phyloP scores from a whole-genome alignment of 257 asterid genomes.

The Fraxinus pennsylvanica region DNA sequence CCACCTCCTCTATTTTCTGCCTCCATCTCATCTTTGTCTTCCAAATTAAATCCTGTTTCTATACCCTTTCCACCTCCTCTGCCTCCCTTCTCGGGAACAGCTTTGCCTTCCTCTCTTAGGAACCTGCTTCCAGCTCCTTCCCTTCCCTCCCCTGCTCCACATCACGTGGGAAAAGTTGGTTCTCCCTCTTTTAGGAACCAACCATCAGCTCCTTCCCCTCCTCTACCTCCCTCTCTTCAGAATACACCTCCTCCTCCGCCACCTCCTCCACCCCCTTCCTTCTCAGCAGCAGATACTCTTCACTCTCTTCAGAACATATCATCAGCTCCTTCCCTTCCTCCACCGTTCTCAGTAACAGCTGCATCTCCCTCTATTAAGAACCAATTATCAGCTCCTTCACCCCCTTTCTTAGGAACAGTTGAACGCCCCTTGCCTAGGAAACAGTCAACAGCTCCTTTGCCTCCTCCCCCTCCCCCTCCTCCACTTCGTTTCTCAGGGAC shows the following conservation, averaged over 20 bases:
- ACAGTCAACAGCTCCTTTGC: neutral
- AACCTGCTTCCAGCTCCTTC: slow-evolving; percentile 20
- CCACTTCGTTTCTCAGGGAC: neutral
- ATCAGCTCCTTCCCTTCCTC: neutral
- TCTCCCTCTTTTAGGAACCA: neutral
- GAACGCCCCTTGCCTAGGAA: neutral
- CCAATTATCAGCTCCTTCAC: slow-evolving; percentile 15
- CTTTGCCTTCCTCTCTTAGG: slow-evolving; percentile 5
- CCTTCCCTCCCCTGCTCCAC: slow-evolving; percentile 8
- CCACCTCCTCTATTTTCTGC: slow-evolving; percentile 16
- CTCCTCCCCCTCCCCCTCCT: slow-evolving; percentile 27
- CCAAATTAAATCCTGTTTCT: slow-evolving; percentile 2
- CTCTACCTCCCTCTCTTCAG: slow-evolving; percentile 26
- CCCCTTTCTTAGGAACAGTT: neutral
- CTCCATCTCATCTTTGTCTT: neutral
- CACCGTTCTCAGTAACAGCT: neutral
- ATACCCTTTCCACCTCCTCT: slow-evolving; percentile 16
- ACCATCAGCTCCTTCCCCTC: slow-evolving; percentile 14
- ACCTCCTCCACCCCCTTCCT: slow-evolving; percentile 19
- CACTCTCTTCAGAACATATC: slow-evolving; percentile 6
- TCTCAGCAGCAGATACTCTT: slow-evolving; percentile 3
- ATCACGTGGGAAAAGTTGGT: neutral
- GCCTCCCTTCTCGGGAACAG: neutral
- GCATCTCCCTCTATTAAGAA: slow-evolving; percentile 18
- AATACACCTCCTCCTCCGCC: slow-evolving; percentile 3